These are phyloP conservation scores for Fusarium secorum DNA, from an alignment of 2,329 filamentous ascomycete genomes.

Conservation along the genomic window DNA sequence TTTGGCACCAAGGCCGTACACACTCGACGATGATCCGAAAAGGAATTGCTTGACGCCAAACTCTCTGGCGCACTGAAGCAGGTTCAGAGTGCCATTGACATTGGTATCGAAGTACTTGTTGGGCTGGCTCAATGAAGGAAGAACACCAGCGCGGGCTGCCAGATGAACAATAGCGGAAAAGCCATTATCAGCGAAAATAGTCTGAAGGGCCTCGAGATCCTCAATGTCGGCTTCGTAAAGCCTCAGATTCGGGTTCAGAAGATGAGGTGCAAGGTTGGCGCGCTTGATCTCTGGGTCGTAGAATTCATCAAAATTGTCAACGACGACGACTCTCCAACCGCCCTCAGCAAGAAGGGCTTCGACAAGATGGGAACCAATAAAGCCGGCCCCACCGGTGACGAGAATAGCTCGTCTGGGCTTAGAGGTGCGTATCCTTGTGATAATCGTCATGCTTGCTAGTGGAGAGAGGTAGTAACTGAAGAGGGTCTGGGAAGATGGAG, in stretches of 20 bases:
- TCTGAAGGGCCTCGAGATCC: not conserved
- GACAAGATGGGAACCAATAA: slow-evolving; percentile 14
- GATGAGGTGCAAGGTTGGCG: slow-evolving; percentile 6
- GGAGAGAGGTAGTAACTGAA: not conserved
- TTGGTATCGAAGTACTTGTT: slow-evolving; percentile 9
- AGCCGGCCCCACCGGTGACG: slow-evolving; percentile 12
- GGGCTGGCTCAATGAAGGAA: not conserved
- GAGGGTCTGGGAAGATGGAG: not conserved
- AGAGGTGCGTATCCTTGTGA: slow-evolving; percentile 1
- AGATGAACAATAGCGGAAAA: slow-evolving; percentile 2
- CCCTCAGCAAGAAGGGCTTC: slow-evolving; percentile 7
- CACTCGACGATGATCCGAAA: slow-evolving; percentile 12
- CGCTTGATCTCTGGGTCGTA: slow-evolving; percentile 13
- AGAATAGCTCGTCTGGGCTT: not conserved
- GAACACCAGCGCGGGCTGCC: slow-evolving; percentile 7
- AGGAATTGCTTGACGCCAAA: slow-evolving; percentile 8
- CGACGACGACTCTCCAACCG: slow-evolving; percentile 5
- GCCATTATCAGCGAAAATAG: not conserved
- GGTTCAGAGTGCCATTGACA: slow-evolving; percentile 9
- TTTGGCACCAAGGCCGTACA: slow-evolving; percentile 1
- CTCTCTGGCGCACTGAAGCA: slow-evolving; percentile 1
- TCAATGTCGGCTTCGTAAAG: slow-evolving; percentile 13
- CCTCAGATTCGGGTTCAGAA: not conserved
- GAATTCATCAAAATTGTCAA: slow-evolving; percentile 15
- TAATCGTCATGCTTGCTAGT: slow-evolving; percentile 10